Evolutionary conservation across 2,329 filamentous ascomycete species (phyloP), one percentile per base, ranked within the genome.

Genomic region (Thelonectria blattea): DNA sequence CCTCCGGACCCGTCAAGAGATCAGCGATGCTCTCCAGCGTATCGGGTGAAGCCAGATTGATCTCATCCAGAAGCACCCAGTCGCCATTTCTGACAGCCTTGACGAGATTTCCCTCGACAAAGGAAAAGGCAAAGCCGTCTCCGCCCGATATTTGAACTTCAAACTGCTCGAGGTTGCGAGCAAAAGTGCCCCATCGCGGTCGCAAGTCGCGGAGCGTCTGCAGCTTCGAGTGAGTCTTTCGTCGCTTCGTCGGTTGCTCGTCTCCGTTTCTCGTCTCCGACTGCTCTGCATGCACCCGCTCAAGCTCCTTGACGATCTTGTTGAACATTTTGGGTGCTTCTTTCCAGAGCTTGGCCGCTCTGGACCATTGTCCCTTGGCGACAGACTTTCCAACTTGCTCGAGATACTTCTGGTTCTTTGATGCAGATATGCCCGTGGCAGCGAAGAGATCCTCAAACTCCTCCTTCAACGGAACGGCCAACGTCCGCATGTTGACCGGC

Each of bases 11-110:
- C 54, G 90, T 88, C 53, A 99, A 81, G 9, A 99, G 83, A 76
- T 97, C 94, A 5, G 92, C 91, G 60, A 99, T 91, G 64, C 93
- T 93, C 75, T 99, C 95, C 4, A 99, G 80, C 0, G 95, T 98
- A 73, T 99, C 96, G 0, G 95, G 89, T 0, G 94, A 94, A 6
- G 95, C 95, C 63, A 99, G 79, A 73, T 99, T 99, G 71, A 99
- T 96, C 76, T 99, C 95, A 73, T 99, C 95, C 24, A 98, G 83
- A 17, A 99, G 83, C 27, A 99, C 91, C 95, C 95, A 99, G 75
- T 97, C 93, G 8, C 95, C 95, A 71, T 97, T 97, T 42, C 94
- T 86, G 22, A 94, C 88, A n/a, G 96, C 95, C 77, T 96, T 96
- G 58, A 99, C 90, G 63, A 99, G 91, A 70, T 96, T 97, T 63